phyloP scores from a whole-genome alignment of 768 basidiomycete genomes.

The Pleurotus tuoliensis region DNA sequence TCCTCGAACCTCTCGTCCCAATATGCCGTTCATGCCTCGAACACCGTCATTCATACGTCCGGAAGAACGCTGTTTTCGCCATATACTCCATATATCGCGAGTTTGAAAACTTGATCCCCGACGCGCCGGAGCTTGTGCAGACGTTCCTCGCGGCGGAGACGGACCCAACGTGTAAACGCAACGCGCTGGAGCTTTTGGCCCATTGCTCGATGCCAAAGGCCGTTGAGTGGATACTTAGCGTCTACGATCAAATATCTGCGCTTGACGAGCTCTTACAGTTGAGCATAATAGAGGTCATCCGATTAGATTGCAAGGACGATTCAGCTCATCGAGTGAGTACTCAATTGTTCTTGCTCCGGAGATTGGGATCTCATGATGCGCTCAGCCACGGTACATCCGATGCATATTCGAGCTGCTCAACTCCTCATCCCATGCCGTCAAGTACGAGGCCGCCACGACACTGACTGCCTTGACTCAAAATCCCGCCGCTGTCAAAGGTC shows the following conservation, averaged over 20 bases:
- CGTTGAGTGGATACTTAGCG: conserved; percentile 83
- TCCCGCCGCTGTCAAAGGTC: conserved; percentile 93
- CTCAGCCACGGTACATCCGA: conserved; percentile 87
- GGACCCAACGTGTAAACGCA: conserved; percentile 94
- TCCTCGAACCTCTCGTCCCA: conserved; percentile 93
- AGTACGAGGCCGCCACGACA: conserved; percentile 96
- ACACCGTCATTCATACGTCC: conserved; percentile 95
- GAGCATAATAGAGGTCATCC: conserved; percentile 90
- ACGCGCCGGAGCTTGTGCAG: conserved; percentile 92
- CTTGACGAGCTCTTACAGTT: conserved; percentile 95
- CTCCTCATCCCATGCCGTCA: conserved; percentile 87
- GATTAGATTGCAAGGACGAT: conserved; percentile 84
- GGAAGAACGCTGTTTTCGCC: conserved; percentile 98
- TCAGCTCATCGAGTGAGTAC: conserved; percentile 72
- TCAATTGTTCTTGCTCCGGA: neutral
- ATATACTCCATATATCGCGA: conserved; percentile 92
- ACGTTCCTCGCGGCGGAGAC: conserved; percentile 95
- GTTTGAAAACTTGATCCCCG: conserved; percentile 92
- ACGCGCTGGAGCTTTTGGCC: conserved; percentile 94
- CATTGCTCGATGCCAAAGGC: conserved; percentile 85
- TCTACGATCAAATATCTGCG: conserved; percentile 77
- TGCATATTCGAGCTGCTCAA: conserved; percentile 91
- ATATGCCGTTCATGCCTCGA: conserved; percentile 92
- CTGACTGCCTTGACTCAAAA: conserved; percentile 93
- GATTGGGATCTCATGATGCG: neutral